Base-by-base conservation (phyloP, 148 eudicot genomes). In the Amaranthus palmeri region DNA sequence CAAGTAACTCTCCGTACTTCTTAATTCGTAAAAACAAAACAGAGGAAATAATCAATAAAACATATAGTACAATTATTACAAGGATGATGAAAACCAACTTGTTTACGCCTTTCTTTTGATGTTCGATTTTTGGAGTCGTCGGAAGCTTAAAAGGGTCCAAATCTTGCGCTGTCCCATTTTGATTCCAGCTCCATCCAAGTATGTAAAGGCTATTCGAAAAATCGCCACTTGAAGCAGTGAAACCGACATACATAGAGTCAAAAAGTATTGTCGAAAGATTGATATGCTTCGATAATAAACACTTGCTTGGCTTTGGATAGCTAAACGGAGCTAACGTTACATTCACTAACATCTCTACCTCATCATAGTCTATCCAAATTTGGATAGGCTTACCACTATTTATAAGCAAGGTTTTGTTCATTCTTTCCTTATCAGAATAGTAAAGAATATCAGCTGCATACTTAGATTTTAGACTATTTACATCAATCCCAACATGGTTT, bases 401-500 rank as follows among this genome's bases (percentile, higher is more conserved):
- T 12, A 73, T 44, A 13, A 46, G 15, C 47, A 73, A 52, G 42
- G 46, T 63, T 69, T 64, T 73, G 8, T n/a, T 63, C 17, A 53
- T 53, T 1, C 69, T 46, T 41, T 73, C 61, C 46, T 43, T 63
- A 17, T 73, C 68, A 44, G 61, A 63, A 73, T 62, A 73, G 60
- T 73, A 64, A 1, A 61, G 44, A 41, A 61, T 61, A 42, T 68
- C 4, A 64, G 45, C 61, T 63, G 52, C 51, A 63, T 52, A 25
- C 8, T 52, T 17, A 42, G 76, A 73, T 54, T 53, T 64, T 61
- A 73, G 46, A 17, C 68, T 62, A 42, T 73, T 55, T 44, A 65
- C 70, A 53, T 65, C 78, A 15, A 79, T 70, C 15, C 82, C 79
- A 13, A 79, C 82, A 75, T 79, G 82, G 63, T 79, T 71, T 8